Conservation (phyloP, 371 early-diverging fungal species). For the Mucor saturninus region DNA sequence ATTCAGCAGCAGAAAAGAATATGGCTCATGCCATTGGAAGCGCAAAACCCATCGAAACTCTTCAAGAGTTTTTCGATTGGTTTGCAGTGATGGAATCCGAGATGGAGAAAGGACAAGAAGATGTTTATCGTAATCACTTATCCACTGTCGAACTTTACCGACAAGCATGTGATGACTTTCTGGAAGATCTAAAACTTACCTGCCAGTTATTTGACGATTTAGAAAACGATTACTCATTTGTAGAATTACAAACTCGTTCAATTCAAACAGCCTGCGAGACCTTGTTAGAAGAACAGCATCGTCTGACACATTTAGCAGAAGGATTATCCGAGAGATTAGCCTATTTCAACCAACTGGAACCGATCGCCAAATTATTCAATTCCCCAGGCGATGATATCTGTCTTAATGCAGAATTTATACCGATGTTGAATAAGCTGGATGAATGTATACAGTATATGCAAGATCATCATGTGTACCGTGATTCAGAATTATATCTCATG, state of each 20-base stretch:
- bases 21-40: constrained; percentile 40
- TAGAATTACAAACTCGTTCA: constrained; percentile 73
- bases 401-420: constrained; percentile 74
- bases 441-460: constrained; percentile 81
- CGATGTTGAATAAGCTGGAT: constrained; percentile 78
- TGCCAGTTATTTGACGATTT: constrained; percentile 60
- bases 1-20: constrained; percentile 34
- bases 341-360: constrained; percentile 84
- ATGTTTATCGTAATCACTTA: constrained; percentile 72
- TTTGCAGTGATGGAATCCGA: constrained; percentile 78
- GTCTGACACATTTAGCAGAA: constrained; percentile 69
- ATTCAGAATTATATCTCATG: constrained; percentile 89
- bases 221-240: constrained; percentile 72
- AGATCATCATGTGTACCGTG: constrained; percentile 72
- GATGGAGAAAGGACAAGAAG: constrained; percentile 86
- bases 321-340: constrained; percentile 64
- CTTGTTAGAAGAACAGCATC: constrained; percentile 72
- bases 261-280: constrained; percentile 81
- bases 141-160: constrained; percentile 53
- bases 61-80: constrained; percentile 92
- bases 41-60: constrained; percentile 73
- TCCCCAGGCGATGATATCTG: constrained; percentile 85
- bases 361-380: constrained; percentile 76
- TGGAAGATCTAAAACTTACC: constrained; percentile 60
- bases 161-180: constrained; percentile 61